Evolutionary conservation across 768 basidiomycete species (phyloP), one percentile per base, ranked within the genome.

Genomic region (Leccinellum luteum): DNA sequence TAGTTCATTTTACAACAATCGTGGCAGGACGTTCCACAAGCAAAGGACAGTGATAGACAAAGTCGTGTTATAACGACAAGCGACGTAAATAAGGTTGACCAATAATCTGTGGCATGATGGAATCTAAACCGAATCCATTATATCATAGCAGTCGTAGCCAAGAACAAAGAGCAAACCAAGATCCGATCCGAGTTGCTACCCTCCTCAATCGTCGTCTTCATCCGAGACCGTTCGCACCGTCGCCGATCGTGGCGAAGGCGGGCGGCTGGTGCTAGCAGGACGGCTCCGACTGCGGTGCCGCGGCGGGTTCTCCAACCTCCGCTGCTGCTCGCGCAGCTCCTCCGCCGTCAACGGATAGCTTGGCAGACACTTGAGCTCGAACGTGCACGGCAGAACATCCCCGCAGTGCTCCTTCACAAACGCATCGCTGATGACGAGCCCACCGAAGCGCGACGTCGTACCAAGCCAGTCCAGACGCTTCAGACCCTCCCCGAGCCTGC

Each of bases 391-490:
- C 21, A 84, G 64, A 17, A 72, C 66, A 52, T 75, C 83, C 51
- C 78, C 79, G 57, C 79, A 79, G 3, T 79, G 60, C 14, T 75
- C 75, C 64, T 67, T 71, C 48, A 85, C 76, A 28, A 76, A 63
- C 10, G 66, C 53, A 10, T 82, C 79, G 64, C 84, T 80, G 17
- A 65, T 23, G 54, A 70, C 63, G 27, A 91, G 69, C 9, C 90
- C 90, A 2, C 84, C 89, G 61, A 82, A 92, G 71, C 81, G 78
- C 31, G 83, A 82, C 52, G 81, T 68, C 49, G 74, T 69, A 7
- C 82, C 76, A 31, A 92, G 75, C 75, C 82, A 91, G 65, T 92
- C 90, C 53, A 88, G 73, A 53, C 85, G 74, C 60, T 83, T 81
- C 69, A 92, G 76, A 9, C 84, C 84, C 49, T 80, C 76, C 8